These are phyloP conservation scores for Aspergillus brunneoviolaceus DNA, from an alignment of 2,329 filamentous ascomycete species.

Conservation along the genomic window DNA sequence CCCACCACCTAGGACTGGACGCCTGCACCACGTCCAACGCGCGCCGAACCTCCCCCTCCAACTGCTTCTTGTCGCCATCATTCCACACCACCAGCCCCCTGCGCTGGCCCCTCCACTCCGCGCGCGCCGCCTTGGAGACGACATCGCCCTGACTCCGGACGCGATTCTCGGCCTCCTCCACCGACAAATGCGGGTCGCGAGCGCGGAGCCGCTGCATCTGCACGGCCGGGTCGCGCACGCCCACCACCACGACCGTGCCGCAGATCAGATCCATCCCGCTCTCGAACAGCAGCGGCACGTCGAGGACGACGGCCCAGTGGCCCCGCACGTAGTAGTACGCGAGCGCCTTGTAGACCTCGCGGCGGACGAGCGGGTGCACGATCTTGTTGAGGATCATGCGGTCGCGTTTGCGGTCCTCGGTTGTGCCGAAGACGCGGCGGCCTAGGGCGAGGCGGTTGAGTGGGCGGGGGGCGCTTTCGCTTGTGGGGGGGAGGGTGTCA, in stretches of 20 bases:
- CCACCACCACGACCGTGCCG: constrained; percentile 82
- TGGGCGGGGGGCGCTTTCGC: constrained; percentile 45
- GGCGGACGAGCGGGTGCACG: constrained; percentile 85
- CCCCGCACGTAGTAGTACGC: constrained; percentile 72
- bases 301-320: constrained; percentile 84
- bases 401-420: constrained; percentile 67
- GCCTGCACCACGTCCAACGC: constrained; percentile 64
- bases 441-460: constrained; percentile 86
- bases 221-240: constrained; percentile 72
- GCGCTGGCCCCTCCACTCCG: constrained; percentile 59
- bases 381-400: constrained; percentile 80
- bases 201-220: constrained; percentile 78
- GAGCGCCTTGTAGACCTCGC: constrained; percentile 75
- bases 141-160: constrained; percentile 87
- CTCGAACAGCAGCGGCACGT: constrained; percentile 91
- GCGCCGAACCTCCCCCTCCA: constrained; percentile 65
- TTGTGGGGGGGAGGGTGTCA: constrained; percentile 21
- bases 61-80: constrained; percentile 69
- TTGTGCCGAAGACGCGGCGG: constrained; percentile 78
- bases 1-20: constrained; percentile 79
- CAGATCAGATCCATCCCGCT: constrained; percentile 81
- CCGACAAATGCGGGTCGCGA: constrained; percentile 73
- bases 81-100: constrained; percentile 87
- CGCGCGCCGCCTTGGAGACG: constrained; percentile 74
- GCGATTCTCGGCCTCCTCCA: constrained; percentile 84